Base-by-base conservation (phyloP, 345 rosid genomes). In the Kernera saxatilis region DNA sequence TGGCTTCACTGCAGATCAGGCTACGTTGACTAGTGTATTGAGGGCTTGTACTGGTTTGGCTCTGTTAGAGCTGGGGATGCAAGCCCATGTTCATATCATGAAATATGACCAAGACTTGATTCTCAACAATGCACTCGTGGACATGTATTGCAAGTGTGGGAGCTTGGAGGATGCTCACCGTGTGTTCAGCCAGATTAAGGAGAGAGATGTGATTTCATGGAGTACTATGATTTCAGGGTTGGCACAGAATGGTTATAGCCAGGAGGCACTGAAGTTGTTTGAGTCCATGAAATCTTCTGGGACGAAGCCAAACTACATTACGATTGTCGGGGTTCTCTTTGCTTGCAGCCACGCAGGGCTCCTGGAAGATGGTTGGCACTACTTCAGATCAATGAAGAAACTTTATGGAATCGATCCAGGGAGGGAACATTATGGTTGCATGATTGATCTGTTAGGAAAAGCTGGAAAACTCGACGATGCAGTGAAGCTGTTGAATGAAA, bases 291-390 rank as follows among this genome's bases (percentile, higher is more conserved):
- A 79, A 78, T 59, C 15, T 65, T 85, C 85, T 4, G 79, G 85
- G 13, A 71, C 44, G 3, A 77, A 63, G 35, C 96, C 93, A 13
- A 89, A 85, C 77, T 82, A 89, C 55, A 78, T 89, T 23, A 85
- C 91, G 5, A 46, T 85, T 43, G 78, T 87, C 1, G 88, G 88
- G 3, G 87, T 87, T 62, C 80, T 89, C 39, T 89, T 89, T 70
- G 91, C 96, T 13, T 89, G 96, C 63, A 87, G 91, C 76, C 91
- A 89, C 70, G 89, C 92, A 0, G 89, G 96, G 40, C 80, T 89
- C 2, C 48, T 87, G 19, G 77, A 85, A 58, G 85, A 84, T 59
- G 91, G 93, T 41, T 79, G 82, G 91, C 40, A 57, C 77, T 75
- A 85, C 57, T 82, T 89, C 74, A 78, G 59, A 56, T 87, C 88